Percentiles rank a stretch among this genome's conserved stretches.
phyloP scores from a whole-genome alignment of 176 grass and related monocot species.

The Oryza nivara region DNA sequence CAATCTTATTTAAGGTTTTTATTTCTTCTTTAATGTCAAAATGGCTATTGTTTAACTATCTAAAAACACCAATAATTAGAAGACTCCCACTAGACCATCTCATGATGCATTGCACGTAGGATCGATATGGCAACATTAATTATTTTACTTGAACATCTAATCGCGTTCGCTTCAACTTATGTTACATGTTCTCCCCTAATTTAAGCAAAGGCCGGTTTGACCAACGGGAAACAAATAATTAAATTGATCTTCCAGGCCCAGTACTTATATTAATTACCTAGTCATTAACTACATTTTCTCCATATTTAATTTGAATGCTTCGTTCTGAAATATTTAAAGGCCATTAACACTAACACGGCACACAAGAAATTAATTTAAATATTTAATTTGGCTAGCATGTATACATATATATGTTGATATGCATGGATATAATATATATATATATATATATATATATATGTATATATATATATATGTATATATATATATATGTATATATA shows the following conservation, averaged over 20 bases:
- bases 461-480: no score
- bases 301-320: neutral
- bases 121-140: neutral
- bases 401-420: neutral
- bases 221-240: neutral
- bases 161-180: neutral
- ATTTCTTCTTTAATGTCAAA: neutral
- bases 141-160: neutral
- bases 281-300: constrained; percentile 31
- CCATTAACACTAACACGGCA: neutral
- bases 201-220: constrained; percentile 27
- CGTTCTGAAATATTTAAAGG: neutral
- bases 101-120: neutral
- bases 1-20: neutral
- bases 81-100: neutral
- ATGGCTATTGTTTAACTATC: neutral
- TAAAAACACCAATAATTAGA: neutral
- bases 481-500: neutral
- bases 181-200: neutral
- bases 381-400: neutral
- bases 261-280: constrained; percentile 15
- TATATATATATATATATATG: no score
- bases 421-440: no score
- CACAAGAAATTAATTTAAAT: neutral
- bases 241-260: neutral